Evolutionary conservation across 805 yeast genomes (phyloP).

Genomic region (Yarrowia osloensis): DNA sequence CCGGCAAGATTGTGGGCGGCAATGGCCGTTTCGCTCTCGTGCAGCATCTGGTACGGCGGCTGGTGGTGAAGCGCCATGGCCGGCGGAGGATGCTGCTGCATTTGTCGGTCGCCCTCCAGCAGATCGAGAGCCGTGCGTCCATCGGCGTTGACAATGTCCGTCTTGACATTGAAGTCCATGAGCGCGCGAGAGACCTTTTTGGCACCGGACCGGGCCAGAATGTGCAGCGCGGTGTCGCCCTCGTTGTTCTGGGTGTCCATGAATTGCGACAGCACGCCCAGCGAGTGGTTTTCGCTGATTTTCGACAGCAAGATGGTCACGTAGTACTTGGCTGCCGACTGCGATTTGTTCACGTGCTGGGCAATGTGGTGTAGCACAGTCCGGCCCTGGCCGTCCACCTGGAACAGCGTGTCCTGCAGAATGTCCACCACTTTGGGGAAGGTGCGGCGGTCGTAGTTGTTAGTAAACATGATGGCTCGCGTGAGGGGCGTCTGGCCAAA

Average conservation of each 20-base stretch:
- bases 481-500: slow-evolving; percentile 87
- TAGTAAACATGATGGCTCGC: slow-evolving; percentile 82
- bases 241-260: slow-evolving; percentile 73
- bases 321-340: slow-evolving; percentile 82
- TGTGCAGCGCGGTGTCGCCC: slow-evolving; percentile 84
- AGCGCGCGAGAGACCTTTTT: slow-evolving; percentile 49
- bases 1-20: slow-evolving; percentile 52
- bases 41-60: slow-evolving; percentile 24
- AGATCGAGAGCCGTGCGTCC: slow-evolving; percentile 47
- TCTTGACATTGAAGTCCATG: slow-evolving; percentile 51
- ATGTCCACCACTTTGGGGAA: slow-evolving; percentile 78
- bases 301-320: slow-evolving; percentile 73
- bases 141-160: slow-evolving; percentile 47
- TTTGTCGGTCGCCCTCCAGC: slow-evolving; percentile 39
- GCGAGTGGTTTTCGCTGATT: slow-evolving; percentile 63
- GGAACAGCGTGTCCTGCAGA: slow-evolving; percentile 73
- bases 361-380: slow-evolving; percentile 88
- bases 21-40: slow-evolving; percentile 26
- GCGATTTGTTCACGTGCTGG: slow-evolving; percentile 61
- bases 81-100: slow-evolving; percentile 30
- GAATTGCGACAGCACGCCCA: slow-evolving; percentile 52
- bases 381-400: slow-evolving; percentile 68
- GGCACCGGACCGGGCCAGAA: slow-evolving; percentile 64
- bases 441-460: slow-evolving; percentile 76
- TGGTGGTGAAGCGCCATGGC: slow-evolving; percentile 1